These are phyloP conservation scores for Ambrosiella beaveri DNA, from an alignment of 2,329 filamentous ascomycete species.

Conservation along the genomic window DNA sequence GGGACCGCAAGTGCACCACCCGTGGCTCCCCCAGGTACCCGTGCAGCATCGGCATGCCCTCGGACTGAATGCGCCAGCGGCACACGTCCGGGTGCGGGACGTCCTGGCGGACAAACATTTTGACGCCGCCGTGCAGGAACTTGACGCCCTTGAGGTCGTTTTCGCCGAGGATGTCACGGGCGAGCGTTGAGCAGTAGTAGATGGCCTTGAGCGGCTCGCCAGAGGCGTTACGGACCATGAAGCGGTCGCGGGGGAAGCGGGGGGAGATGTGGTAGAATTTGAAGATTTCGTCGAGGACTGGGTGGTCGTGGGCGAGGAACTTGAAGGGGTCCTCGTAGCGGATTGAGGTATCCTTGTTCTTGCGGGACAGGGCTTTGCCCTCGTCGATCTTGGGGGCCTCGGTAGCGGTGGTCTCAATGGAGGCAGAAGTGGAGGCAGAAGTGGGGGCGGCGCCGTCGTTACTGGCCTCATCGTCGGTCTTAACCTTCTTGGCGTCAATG, in stretches of 20 bases:
- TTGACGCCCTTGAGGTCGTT: constrained; percentile 88
- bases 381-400: constrained; percentile 3
- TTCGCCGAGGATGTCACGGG: constrained; percentile 65
- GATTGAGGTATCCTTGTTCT: constrained; percentile 29
- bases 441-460: constrained; percentile 13
- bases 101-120: constrained; percentile 98
- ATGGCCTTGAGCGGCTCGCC: constrained; percentile 85
- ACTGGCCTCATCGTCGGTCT: constrained; percentile 14
- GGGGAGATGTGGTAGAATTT: constrained; percentile 71
- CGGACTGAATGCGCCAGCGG: constrained; percentile 87
- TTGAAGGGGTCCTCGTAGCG: constrained; percentile 76
- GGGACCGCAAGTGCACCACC: constrained; percentile 56
- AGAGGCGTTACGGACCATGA: constrained; percentile 86
- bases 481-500: constrained; percentile 21
- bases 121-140: constrained; percentile 91
- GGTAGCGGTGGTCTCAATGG: constrained; percentile 12
- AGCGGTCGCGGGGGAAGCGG: constrained; percentile 76
- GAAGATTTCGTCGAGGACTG: constrained; percentile 60
- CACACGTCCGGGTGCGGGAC: constrained; percentile 73
- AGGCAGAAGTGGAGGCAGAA: constrained; percentile 1
- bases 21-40: constrained; percentile 71
- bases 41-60: constrained; percentile 80
- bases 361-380: constrained; percentile 2
- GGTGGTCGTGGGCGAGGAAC: constrained; percentile 58
- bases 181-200: constrained; percentile 80